Evolutionary conservation across 495 filamentous ascomycete species (phyloP).

Genomic region (Penicillium cataractarum): DNA sequence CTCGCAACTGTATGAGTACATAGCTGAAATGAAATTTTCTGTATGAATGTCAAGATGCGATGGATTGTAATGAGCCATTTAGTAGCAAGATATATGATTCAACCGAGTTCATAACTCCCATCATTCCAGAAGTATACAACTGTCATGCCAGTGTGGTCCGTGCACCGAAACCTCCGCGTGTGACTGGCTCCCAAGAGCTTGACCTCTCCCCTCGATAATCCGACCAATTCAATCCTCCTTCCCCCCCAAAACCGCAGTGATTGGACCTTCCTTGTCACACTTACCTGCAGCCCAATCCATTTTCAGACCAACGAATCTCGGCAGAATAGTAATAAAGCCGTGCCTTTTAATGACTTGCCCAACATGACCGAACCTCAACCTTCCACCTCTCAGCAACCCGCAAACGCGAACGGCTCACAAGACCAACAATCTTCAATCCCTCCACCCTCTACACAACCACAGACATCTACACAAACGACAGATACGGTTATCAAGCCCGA

Average conservation of each 20-base stretch:
- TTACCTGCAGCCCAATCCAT: conserved; percentile 21
- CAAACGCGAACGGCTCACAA: conserved; percentile 29
- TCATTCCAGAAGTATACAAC: no score
- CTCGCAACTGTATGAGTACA: conserved; percentile 20
- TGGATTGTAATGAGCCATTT: neutral
- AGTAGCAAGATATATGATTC: neutral
- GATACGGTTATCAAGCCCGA: conserved; percentile 37
- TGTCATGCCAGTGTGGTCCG: conserved; percentile 19
- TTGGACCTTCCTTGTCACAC: conserved; percentile 18
- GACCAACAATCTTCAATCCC: conserved; percentile 18
- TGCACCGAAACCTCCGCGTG: conserved; percentile 21
- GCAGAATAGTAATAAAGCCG: neutral
- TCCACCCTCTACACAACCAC: conserved; percentile 9
- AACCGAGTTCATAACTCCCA: no score
- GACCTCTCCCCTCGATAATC: neutral
- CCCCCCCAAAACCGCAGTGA: conserved; percentile 13
- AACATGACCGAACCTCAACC: conserved; percentile 26
- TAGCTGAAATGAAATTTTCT: conserved; percentile 8
- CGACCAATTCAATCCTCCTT: conserved; percentile 12
- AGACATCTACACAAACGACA: conserved; percentile 1
- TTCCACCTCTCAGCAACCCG: conserved; percentile 14
- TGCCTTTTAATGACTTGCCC: conserved; percentile 17
- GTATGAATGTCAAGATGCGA: no score
- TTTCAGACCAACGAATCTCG: conserved; percentile 1
- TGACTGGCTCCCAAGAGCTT: conserved; percentile 23